Evolutionary conservation across 345 rosid genomes (phyloP).

Genomic region (Eucalyptus microcorys): DNA sequence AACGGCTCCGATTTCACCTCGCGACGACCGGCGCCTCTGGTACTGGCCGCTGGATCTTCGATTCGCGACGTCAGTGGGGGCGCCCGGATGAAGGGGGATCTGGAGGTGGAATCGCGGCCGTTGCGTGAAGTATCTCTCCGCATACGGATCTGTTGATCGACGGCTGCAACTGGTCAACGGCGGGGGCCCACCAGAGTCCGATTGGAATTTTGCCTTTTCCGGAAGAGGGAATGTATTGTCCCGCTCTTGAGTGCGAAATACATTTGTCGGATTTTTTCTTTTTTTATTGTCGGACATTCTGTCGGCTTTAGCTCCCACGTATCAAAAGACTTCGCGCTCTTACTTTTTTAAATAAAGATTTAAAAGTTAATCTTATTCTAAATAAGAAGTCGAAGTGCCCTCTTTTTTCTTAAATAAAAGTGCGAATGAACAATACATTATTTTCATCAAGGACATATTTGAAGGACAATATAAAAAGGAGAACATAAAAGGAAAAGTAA

Average conservation of each 20-base stretch:
- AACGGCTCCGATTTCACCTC: background rate
- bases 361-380: too few relatives aligned
- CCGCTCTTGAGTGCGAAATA: background rate
- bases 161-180: background rate
- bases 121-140: background rate
- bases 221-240: background rate
- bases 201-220: background rate
- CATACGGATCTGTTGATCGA: fast-evolving
- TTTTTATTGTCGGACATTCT: too few relatives aligned
- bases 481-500: background rate
- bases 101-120: background rate
- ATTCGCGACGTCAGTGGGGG: background rate
- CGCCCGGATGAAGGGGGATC: background rate
- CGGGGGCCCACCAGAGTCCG: background rate
- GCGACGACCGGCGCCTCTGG: background rate
- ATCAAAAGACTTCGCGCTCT: fast-evolving
- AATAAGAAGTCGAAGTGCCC: fast-evolving
- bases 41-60: background rate
- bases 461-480: background rate
- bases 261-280: background rate
- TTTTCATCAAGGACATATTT: background rate
- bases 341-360: too few relatives aligned
- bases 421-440: fast-evolving
- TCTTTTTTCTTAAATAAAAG: too few relatives aligned
- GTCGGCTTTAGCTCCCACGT: too few relatives aligned